Evolutionary conservation across 352 stramenopile genomes (phyloP).

Genomic region (Globisporangium apiculatum): DNA sequence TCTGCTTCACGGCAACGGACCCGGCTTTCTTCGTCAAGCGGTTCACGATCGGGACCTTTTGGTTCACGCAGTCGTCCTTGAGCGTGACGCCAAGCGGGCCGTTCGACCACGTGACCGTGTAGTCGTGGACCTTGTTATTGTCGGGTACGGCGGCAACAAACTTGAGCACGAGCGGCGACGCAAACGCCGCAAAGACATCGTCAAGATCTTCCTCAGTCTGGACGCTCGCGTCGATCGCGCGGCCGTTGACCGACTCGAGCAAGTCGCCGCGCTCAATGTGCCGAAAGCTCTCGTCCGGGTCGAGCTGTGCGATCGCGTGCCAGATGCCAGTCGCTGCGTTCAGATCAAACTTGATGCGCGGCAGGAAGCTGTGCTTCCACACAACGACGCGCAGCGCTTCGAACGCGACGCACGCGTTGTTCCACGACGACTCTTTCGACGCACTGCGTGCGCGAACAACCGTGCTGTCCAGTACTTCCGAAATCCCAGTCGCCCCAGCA

Average conservation of each 20-base stretch:
- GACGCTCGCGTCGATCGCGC: constrained; percentile 50
- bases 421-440: constrained; percentile 80
- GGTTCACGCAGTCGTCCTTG: constrained; percentile 78
- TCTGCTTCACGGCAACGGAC: constrained; percentile 84
- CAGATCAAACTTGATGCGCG: constrained; percentile 49
- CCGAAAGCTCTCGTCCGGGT: constrained; percentile 74
- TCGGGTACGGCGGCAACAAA: constrained; percentile 53
- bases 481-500: too few relatives aligned
- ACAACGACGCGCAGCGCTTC: constrained; percentile 74
- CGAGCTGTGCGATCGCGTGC: constrained; percentile 59
- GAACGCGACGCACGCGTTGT: constrained; percentile 72
- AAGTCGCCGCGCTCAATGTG: constrained; percentile 67
- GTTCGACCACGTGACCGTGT: constrained; percentile 86
- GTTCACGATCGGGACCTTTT: constrained; percentile 86
- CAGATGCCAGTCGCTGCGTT: constrained; percentile 40
- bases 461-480: too few relatives aligned
- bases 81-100: constrained; percentile 76
- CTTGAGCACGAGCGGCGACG: constrained; percentile 79
- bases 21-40: constrained; percentile 81
- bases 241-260: constrained; percentile 74
- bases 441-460: constrained; percentile 29
- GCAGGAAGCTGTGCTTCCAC: constrained; percentile 86
- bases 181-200: constrained; percentile 65
- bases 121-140: constrained; percentile 73
- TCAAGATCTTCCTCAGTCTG: constrained; percentile 59